Evolutionary conservation across 208 protist species (phyloP).

Genomic region (Crithidia thermophila): DNA sequence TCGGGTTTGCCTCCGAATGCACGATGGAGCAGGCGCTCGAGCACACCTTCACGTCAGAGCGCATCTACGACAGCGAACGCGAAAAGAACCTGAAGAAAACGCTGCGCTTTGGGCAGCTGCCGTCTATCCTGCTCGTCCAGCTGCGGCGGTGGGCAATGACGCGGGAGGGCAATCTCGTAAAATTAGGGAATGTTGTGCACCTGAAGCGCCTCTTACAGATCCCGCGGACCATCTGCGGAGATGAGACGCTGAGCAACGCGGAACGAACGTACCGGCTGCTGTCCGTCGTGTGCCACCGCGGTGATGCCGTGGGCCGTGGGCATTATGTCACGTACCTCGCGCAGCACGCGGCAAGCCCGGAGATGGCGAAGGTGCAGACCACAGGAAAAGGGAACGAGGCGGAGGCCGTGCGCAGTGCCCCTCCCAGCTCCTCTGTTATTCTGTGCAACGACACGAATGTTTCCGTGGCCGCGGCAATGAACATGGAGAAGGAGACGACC

Average conservation of each 20-base stretch:
- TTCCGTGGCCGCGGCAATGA: constrained; percentile 19
- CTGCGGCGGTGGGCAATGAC: constrained; percentile 86
- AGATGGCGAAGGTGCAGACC: constrained; percentile 21
- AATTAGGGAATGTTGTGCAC: constrained; percentile 80
- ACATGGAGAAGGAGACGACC: constrained; percentile 52
- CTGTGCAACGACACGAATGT: constrained; percentile 79
- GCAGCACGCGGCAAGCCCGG: constrained; percentile 42
- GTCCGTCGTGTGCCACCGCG: constrained; percentile 73
- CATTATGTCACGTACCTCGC: constrained; percentile 86
- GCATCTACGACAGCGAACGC: constrained; percentile 59
- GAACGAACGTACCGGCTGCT: constrained; percentile 69
- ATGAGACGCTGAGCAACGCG: constrained; percentile 38
- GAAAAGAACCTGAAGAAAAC: constrained; percentile 71
- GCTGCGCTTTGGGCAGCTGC: constrained; percentile 49
- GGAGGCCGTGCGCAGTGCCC: constrained; percentile 8
- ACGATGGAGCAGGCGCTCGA: constrained; percentile 74
- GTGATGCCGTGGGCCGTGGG: constrained; percentile 44
- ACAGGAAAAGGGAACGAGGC: constrained; percentile 1
- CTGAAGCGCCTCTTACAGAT: constrained; percentile 54
- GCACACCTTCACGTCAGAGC: constrained; percentile 58
- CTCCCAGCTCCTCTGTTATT: constrained; percentile 31
- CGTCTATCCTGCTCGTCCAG: constrained; percentile 72
- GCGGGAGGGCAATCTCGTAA: constrained; percentile 80
- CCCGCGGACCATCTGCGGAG: constrained; percentile 59
- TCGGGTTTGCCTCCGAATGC: constrained; percentile 63